Evolutionary conservation across 179 eudicot genomes (phyloP).

Genomic region (Amaranthus tricolor): DNA sequence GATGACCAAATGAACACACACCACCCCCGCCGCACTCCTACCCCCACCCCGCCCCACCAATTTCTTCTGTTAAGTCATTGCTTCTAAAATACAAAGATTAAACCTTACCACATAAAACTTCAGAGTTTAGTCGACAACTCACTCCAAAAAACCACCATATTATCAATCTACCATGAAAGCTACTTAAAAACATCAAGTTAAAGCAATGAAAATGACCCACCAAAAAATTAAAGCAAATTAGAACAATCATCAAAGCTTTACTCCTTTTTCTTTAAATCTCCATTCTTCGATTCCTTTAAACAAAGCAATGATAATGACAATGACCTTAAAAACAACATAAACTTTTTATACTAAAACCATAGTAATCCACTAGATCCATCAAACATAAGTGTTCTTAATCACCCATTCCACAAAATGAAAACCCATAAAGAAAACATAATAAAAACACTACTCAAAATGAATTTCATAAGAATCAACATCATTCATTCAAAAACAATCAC

Average conservation of each 20-base stretch:
- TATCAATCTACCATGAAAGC: not conserved
- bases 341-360: constrained; percentile 7
- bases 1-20: too few relatives aligned
- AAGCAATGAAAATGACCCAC: not conserved
- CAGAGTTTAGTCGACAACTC: not conserved
- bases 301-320: constrained; percentile 14
- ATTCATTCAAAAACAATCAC: not conserved
- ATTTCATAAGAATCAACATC: constrained; percentile 11
- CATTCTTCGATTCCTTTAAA: not conserved
- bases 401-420: not conserved
- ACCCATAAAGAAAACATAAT: constrained; percentile 1
- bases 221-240: not conserved
- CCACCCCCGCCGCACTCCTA: too few relatives aligned
- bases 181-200: not conserved
- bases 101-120: not conserved
- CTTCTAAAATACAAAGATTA: not conserved
- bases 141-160: not conserved
- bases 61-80: too few relatives aligned
- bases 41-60: too few relatives aligned
- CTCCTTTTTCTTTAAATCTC: not conserved
- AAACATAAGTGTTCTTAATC: not conserved
- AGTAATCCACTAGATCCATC: constrained; percentile 11
- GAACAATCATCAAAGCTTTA: constrained; percentile 9
- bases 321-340: not conserved
- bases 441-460: not conserved